Percentiles rank a stretch among this genome's conserved stretches.
Conservation (phyloP, 2,329 filamentous ascomycete species). For the Monosporascus ibericus region DNA sequence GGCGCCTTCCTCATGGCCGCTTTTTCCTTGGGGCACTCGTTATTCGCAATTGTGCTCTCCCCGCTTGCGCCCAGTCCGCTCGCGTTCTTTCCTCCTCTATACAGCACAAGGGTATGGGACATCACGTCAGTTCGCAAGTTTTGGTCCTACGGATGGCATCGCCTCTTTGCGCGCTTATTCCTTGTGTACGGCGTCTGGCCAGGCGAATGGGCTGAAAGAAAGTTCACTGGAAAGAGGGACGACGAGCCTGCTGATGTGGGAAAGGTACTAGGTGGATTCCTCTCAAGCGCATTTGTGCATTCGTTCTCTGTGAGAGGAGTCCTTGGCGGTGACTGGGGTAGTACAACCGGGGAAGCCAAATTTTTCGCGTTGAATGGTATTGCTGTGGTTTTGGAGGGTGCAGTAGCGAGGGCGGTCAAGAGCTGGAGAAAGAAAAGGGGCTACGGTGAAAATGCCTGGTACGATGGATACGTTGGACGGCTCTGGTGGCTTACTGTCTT, state of each 20-base stretch:
- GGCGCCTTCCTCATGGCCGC: slow-evolving; percentile 37
- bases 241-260: slow-evolving; percentile 33
- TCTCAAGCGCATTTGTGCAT: slow-evolving; percentile 34
- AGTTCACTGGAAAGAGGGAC: slow-evolving; percentile 26
- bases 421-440: slow-evolving; percentile 9
- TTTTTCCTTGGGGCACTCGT: slow-evolving; percentile 34
- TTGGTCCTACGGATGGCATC: slow-evolving; percentile 39
- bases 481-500: slow-evolving; percentile 34
- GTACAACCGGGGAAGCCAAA: slow-evolving; percentile 24
- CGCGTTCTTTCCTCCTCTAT: slow-evolving; percentile 37
- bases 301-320: slow-evolving; percentile 33
- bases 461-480: slow-evolving; percentile 27
- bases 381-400: slow-evolving; percentile 25
- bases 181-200: slow-evolving; percentile 39
- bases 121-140: slow-evolving; percentile 31
- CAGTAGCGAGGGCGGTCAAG: slow-evolving; percentile 12
- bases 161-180: slow-evolving; percentile 36
- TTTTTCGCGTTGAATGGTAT: slow-evolving; percentile 27
- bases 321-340: slow-evolving; percentile 27
- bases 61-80: slow-evolving; percentile 33
- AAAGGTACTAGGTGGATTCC: slow-evolving; percentile 35
- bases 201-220: slow-evolving; percentile 35
- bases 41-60: slow-evolving; percentile 32
- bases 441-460: slow-evolving; percentile 17
- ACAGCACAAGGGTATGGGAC: slow-evolving; percentile 34